These are phyloP conservation scores for Talaromyces verruculosus DNA, from an alignment of 2,329 filamentous ascomycete species.

Conservation along the genomic window DNA sequence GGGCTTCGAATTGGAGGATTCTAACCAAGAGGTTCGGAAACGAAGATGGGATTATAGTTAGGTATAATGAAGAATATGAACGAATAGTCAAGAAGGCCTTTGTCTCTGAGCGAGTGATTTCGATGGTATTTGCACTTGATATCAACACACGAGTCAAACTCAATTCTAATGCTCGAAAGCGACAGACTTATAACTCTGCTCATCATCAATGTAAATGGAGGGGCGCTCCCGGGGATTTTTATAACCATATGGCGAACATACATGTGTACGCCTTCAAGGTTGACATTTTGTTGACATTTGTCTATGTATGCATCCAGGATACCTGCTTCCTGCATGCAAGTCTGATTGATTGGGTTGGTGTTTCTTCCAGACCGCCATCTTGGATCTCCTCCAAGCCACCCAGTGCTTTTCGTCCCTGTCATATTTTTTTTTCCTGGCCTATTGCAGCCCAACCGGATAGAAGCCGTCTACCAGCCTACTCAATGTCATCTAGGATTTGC, in stretches of 20 bases:
- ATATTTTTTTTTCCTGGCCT: neutral
- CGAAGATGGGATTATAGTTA: neutral
- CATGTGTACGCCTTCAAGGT: neutral
- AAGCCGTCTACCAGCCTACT: neutral
- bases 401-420: neutral
- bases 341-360: conserved; percentile 3
- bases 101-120: neutral
- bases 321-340: conserved; percentile 5
- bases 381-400: neutral
- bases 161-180: neutral
- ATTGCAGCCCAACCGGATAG: conserved; percentile 12
- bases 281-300: conserved; percentile 3
- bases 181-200: neutral
- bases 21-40: neutral
- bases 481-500: neutral
- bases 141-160: neutral
- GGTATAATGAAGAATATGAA: neutral
- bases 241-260: neutral
- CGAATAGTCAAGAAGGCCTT: neutral
- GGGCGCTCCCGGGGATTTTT: neutral
- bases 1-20: neutral
- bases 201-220: neutral
- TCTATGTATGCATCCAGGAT: neutral
- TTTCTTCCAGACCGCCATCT: conserved; percentile 16
- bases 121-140: neutral